phyloP scores from a whole-genome alignment of 441 rosid genomes.

The Pelargonium cotyledonis region DNA sequence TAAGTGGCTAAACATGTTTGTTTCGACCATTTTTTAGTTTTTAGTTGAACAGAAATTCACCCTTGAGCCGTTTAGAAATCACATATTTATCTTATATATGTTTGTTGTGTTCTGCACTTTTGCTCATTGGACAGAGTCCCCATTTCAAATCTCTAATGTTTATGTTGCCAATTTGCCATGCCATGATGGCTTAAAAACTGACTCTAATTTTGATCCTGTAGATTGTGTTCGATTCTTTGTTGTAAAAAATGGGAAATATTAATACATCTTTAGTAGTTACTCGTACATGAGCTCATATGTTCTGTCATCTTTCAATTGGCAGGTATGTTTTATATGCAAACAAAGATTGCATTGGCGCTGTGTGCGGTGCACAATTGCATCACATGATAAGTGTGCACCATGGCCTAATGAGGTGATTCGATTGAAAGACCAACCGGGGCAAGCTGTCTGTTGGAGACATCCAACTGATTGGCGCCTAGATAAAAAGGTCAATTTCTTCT shows the following conservation, averaged over 20 bases:
- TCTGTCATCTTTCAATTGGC: conserved; percentile 23
- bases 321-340: conserved; percentile 83
- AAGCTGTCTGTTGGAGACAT: conserved; percentile 91
- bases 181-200: background rate
- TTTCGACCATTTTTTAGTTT: background rate
- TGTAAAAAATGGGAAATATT: background rate
- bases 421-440: conserved; percentile 52
- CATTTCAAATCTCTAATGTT: background rate
- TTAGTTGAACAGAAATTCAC: background rate
- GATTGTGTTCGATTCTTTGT: conserved; percentile 6
- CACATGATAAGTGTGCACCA: conserved; percentile 76
- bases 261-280: background rate
- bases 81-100: background rate
- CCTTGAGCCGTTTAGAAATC: background rate
- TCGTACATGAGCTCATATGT: background rate
- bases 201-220: background rate
- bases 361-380: conserved; percentile 57
- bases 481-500: conserved; percentile 74
- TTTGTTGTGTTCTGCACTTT: background rate
- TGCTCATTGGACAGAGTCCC: background rate
- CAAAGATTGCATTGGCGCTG: conserved; percentile 69
- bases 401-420: conserved; percentile 65
- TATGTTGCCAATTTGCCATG: background rate
- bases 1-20: background rate
- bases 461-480: conserved; percentile 60